Evolutionary conservation across 352 stramenopile genomes (phyloP), one percentile per base, ranked within the genome.

Genomic region (Phytophthora rubi): DNA sequence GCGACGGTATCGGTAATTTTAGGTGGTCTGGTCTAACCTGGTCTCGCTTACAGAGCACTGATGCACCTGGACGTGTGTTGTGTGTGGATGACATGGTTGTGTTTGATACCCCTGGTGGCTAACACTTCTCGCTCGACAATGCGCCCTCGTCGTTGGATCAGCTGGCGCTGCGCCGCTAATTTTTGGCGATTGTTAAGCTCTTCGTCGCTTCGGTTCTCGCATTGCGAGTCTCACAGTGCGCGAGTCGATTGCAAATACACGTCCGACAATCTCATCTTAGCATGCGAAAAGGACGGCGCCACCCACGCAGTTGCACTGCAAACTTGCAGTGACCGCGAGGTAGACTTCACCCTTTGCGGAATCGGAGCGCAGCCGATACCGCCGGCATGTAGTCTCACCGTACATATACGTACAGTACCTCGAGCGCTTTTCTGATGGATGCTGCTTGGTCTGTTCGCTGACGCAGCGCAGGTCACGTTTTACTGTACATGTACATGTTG

Each of bases 301-400:
- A 10, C 39, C 39, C 39, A 47, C 13, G 39, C 35, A 42, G 10
- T 42, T 42, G 18, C 18, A 21, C 18, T 21, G 18, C 18, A 21
- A 21, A 21, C 18, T 21, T 21, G 35, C 35, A 42, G 35, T 15
- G 13, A 8, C 35, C 35, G 10, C 35, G 39, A 21, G 16, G 39
- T 48, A 48, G 39, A 13, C 39, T 21, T 48, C 39, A 13, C 13
- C 39, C 39, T 48, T 13, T 48, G 12, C 30, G 52, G n/a, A 58
- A 44, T 12, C n/a, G 28, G n/a, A 42, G 8, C 45, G 45, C 45
- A 52, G 45, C 49, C 26, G 49, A 58, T 44, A 44, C 52, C 52
- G 16, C 52, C 32, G 53, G 32, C 53, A 30, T 42, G 51, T 13
- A 53, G 10, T 21, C 23, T 26, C 23, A 26, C 23, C 23, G 10